Evolutionary conservation across 352 stramenopile genomes (phyloP).

Genomic region (Saprolegnia parasitica): DNA sequence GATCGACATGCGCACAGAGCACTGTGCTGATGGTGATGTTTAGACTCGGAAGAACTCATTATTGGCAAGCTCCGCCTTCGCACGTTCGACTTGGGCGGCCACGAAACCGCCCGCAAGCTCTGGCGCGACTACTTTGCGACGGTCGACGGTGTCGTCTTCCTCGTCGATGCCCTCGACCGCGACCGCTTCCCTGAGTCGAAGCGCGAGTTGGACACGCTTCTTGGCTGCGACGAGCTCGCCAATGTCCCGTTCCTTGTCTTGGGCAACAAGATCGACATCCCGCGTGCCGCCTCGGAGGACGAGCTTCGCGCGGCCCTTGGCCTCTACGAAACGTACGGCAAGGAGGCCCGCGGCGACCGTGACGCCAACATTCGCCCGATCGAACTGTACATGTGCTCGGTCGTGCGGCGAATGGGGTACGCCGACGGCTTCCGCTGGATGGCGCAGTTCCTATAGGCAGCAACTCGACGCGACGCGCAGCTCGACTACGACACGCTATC

Average conservation of each 20-base stretch:
- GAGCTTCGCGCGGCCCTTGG: slow-evolving; percentile 95
- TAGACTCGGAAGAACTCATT: slow-evolving; percentile 88
- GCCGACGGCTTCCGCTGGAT: slow-evolving; percentile 93
- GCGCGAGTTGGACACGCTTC: slow-evolving; percentile 96
- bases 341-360: slow-evolving; percentile 90
- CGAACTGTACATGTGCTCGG: slow-evolving; percentile 99
- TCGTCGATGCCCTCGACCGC: slow-evolving; percentile 98
- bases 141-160: slow-evolving; percentile 99
- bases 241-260: slow-evolving; percentile 99
- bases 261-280: slow-evolving; percentile 99
- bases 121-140: slow-evolving; percentile 99
- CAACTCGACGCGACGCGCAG: not conserved
- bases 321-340: slow-evolving; percentile 98
- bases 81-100: slow-evolving; percentile 98
- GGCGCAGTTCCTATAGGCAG: slow-evolving; percentile 82
- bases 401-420: slow-evolving; percentile 98
- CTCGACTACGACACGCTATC: not conserved
- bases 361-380: slow-evolving; percentile 92
- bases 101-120: slow-evolving; percentile 95
- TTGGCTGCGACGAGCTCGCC: slow-evolving; percentile 96
- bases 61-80: slow-evolving; percentile 98
- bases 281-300: slow-evolving; percentile 95
- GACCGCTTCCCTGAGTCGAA: slow-evolving; percentile 99
- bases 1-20: not conserved
- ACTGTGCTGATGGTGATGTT: not conserved